These are phyloP conservation scores for Hemileia vastatrix DNA, from an alignment of 1,284 basidiomycete genomes.

Conservation along the genomic window DNA sequence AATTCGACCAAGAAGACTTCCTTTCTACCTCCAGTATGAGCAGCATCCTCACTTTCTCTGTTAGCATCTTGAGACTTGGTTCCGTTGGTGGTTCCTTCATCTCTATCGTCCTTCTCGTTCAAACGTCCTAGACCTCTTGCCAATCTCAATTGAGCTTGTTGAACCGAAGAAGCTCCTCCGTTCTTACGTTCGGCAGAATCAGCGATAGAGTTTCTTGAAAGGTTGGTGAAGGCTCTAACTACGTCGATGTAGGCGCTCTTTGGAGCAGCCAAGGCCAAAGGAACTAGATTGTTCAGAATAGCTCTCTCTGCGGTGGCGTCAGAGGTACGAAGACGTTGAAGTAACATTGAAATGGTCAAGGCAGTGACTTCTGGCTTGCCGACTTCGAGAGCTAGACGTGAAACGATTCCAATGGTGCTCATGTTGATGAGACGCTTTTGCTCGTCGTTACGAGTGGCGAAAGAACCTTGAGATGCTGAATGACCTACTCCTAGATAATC, in stretches of 20 bases:
- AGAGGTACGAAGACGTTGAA: slow-evolving; percentile 73
- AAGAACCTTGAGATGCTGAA: slow-evolving; percentile 28
- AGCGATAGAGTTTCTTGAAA: slow-evolving; percentile 61
- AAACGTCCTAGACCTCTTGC: slow-evolving; percentile 33
- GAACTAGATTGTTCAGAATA: slow-evolving; percentile 81
- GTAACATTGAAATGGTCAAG: slow-evolving; percentile 80
- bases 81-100: slow-evolving; percentile 70
- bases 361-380: slow-evolving; percentile 34
- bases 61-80: slow-evolving; percentile 65
- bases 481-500: slow-evolving; percentile 23
- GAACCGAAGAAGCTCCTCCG: slow-evolving; percentile 52
- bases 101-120: slow-evolving; percentile 26
- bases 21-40: slow-evolving; percentile 38
- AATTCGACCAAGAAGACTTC: slow-evolving; percentile 67
- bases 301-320: slow-evolving; percentile 79
- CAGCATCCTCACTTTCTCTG: slow-evolving; percentile 62
- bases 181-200: slow-evolving; percentile 29
- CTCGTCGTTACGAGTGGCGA: slow-evolving; percentile 56
- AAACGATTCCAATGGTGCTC: slow-evolving; percentile 82
- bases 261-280: slow-evolving; percentile 69
- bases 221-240: slow-evolving; percentile 68
- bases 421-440: slow-evolving; percentile 74
- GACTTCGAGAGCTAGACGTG: slow-evolving; percentile 37
- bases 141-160: slow-evolving; percentile 49
- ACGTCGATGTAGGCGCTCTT: slow-evolving; percentile 72